Conservation (phyloP, 805 yeast genomes). For the Kluyveromyces aestuarii region DNA sequence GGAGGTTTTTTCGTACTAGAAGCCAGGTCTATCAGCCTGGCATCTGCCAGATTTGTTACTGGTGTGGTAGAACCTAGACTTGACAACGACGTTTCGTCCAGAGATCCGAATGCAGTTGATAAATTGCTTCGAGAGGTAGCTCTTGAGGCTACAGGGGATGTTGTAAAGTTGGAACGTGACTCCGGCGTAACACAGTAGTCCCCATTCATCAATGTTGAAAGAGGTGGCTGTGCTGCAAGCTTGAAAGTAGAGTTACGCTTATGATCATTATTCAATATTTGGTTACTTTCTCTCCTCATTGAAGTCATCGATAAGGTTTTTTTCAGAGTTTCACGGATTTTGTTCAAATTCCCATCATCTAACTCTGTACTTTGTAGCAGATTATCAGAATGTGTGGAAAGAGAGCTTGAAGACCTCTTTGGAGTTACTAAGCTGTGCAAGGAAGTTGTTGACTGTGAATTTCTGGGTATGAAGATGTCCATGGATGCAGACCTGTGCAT, state of each 20-base stretch:
- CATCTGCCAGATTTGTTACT: not conserved
- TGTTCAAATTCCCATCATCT: conserved; percentile 10
- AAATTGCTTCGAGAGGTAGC: conserved; percentile 10
- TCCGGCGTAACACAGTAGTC: conserved; percentile 25
- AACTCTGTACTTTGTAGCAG: not conserved
- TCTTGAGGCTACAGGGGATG: conserved; percentile 22
- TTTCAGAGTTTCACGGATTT: conserved; percentile 17
- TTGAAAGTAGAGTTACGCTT: conserved; percentile 22
- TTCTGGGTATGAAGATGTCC: conserved; percentile 5
- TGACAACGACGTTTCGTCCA: not conserved
- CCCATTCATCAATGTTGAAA: conserved; percentile 25
- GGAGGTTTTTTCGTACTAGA: not conserved
- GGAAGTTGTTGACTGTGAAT: conserved; percentile 16
- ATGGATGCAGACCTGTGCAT: conserved; percentile 1
- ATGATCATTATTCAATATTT: not conserved
- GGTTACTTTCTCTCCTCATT: not conserved
- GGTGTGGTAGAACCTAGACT: not conserved
- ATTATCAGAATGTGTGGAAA: not conserved
- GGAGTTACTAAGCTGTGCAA: conserved; percentile 18
- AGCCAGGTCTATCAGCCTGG: not conserved
- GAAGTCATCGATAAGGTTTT: conserved; percentile 18
- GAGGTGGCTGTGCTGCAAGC: conserved; percentile 25
- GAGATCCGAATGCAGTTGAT: not conserved
- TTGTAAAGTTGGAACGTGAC: conserved; percentile 19
- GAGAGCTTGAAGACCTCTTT: conserved; percentile 9